A percentile compares a stretch with the other conserved stretches of the same genome.
phyloP scores from a whole-genome alignment of 2,329 filamentous ascomycete genomes.

The Thyridium curvatum region DNA sequence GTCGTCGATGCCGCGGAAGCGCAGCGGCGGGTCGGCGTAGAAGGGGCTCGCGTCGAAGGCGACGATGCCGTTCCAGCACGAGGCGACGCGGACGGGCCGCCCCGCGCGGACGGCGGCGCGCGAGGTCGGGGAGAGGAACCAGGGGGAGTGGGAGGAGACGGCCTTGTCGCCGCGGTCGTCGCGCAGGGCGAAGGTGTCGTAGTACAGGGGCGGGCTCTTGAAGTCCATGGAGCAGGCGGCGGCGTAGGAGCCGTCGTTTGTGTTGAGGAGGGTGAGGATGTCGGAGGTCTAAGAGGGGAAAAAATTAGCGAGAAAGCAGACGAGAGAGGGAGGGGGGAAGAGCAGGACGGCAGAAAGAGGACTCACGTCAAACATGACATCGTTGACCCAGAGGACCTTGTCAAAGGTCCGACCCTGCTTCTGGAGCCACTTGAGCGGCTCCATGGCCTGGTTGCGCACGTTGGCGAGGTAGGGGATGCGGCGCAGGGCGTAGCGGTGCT shows the following conservation, averaged over 20 bases:
- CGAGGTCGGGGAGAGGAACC: slow-evolving; percentile 40
- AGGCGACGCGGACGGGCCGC: slow-evolving; percentile 50
- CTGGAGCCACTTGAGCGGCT: slow-evolving; percentile 47
- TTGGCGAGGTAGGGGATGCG: slow-evolving; percentile 63
- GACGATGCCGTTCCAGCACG: slow-evolving; percentile 63
- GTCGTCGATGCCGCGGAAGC: slow-evolving; percentile 58
- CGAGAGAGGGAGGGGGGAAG: background rate
- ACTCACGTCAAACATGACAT: slow-evolving; percentile 51
- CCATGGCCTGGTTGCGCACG: slow-evolving; percentile 56
- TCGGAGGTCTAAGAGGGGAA: slow-evolving; percentile 27
- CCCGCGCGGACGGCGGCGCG: slow-evolving; percentile 40
- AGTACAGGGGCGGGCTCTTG: slow-evolving; percentile 43
- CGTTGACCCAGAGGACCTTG: slow-evolving; percentile 53
- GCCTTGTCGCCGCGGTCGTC: slow-evolving; percentile 47
- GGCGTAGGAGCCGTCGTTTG: slow-evolving; percentile 47
- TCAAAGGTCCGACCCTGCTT: slow-evolving; percentile 44
- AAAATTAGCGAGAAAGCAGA: slow-evolving; percentile 7
- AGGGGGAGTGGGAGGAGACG: slow-evolving; percentile 50
- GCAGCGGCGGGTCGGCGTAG: slow-evolving; percentile 35
- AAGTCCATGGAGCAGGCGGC: slow-evolving; percentile 58
- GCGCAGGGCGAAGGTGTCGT: slow-evolving; percentile 56
- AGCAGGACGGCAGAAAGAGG: background rate
- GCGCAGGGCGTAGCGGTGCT: slow-evolving; percentile 47
- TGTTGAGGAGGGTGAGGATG: slow-evolving; percentile 45
- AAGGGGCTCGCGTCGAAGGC: slow-evolving; percentile 38